Percentiles rank a stretch among this genome's conserved stretches.
Evolutionary conservation across 2,329 filamentous ascomycete genomes (phyloP).

Genomic region (Nemania diffusa): DNA sequence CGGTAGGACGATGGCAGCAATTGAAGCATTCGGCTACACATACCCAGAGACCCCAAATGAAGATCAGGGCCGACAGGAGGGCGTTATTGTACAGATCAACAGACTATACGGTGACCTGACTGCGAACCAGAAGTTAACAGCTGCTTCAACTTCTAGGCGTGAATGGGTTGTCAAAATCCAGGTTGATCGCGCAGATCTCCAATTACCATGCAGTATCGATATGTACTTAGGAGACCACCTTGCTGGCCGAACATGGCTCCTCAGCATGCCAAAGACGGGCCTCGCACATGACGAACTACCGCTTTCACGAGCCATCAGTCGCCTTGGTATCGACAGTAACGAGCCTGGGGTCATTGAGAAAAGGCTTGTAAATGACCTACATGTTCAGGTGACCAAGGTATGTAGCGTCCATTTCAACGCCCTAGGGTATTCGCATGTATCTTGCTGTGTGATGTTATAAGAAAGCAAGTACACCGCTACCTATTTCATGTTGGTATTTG

Average conservation of each 20-base stretch:
- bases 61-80: slow-evolving; percentile 67
- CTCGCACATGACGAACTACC: slow-evolving; percentile 49
- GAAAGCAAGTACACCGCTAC: neutral
- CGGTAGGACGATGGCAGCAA: slow-evolving; percentile 47
- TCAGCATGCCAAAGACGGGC: slow-evolving; percentile 53
- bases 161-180: slow-evolving; percentile 53
- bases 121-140: neutral
- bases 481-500: neutral
- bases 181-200: slow-evolving; percentile 53
- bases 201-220: slow-evolving; percentile 52
- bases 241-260: slow-evolving; percentile 51
- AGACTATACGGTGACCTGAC: slow-evolving; percentile 56
- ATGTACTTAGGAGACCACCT: slow-evolving; percentile 47
- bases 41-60: slow-evolving; percentile 62
- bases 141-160: neutral
- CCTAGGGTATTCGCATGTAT: slow-evolving; percentile 11
- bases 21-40: slow-evolving; percentile 54
- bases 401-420: slow-evolving; percentile 14
- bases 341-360: slow-evolving; percentile 23
- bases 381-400: slow-evolving; percentile 38
- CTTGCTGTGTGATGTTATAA: neutral
- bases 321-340: slow-evolving; percentile 10
- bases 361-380: slow-evolving; percentile 31
- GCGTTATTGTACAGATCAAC: slow-evolving; percentile 70
- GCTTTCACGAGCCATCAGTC: slow-evolving; percentile 39